phyloP scores from a whole-genome alignment of 495 filamentous ascomycete species.

The Eremomyces bilateralis region DNA sequence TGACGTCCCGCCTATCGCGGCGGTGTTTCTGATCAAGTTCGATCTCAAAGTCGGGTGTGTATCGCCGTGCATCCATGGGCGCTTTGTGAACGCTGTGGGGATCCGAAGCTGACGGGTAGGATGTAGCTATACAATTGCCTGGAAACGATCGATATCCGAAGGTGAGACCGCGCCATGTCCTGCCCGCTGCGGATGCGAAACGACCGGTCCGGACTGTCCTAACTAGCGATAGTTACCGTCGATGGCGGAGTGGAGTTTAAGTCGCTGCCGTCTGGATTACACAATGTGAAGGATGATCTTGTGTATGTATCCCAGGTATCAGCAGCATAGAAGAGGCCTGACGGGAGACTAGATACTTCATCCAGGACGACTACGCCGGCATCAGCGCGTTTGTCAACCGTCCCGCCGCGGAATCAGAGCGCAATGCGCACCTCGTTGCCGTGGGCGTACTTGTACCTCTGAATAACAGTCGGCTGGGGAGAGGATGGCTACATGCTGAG shows the following conservation, averaged over 20 bases:
- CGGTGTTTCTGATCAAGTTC: slow-evolving; percentile 18
- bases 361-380: slow-evolving; percentile 66
- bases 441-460: slow-evolving; percentile 75
- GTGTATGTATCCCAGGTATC: slow-evolving; percentile 47
- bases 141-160: slow-evolving; percentile 51
- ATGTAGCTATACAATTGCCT: slow-evolving; percentile 54
- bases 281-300: slow-evolving; percentile 70
- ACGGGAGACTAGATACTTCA: slow-evolving; percentile 44
- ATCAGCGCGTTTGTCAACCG: slow-evolving; percentile 82
- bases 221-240: slow-evolving; percentile 41
- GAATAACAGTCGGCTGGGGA: slow-evolving; percentile 67
- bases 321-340: too few relatives aligned
- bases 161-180: slow-evolving; percentile 22
- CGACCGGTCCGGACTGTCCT: slow-evolving; percentile 5
- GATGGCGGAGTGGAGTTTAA: slow-evolving; percentile 90
- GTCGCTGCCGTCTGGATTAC: slow-evolving; percentile 75
- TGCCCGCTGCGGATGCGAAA: slow-evolving; percentile 4
- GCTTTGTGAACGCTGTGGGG: background rate
- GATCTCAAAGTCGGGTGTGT: slow-evolving; percentile 22
- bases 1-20: slow-evolving; percentile 13
- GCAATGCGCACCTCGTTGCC: slow-evolving; percentile 82
- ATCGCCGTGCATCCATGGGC: background rate
- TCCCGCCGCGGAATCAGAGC: slow-evolving; percentile 50
- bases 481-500: slow-evolving; percentile 73
- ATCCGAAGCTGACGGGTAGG: background rate